Percentiles rank a stretch among this genome's conserved stretches.
Conservation (phyloP, 805 yeast genomes). For the Barnettozyma wickerhamii region DNA sequence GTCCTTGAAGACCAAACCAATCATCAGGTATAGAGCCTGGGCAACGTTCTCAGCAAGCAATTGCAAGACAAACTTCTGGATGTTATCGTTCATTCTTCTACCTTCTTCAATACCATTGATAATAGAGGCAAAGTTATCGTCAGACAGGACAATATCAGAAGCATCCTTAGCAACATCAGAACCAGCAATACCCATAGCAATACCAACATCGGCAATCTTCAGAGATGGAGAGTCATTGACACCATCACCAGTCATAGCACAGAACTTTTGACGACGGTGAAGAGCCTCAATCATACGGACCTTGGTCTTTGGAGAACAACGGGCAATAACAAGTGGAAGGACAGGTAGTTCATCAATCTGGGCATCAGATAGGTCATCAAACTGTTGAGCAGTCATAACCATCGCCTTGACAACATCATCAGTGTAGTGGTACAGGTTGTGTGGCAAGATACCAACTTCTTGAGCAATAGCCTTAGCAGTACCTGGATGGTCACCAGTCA, state of each 20-base stretch:
- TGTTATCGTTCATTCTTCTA: constrained; percentile 71
- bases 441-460: constrained; percentile 74
- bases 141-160: constrained; percentile 69
- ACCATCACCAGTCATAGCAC: constrained; percentile 86
- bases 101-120: constrained; percentile 78
- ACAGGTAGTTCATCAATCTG: constrained; percentile 61
- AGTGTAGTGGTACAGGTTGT: constrained; percentile 50
- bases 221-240: constrained; percentile 78
- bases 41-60: constrained; percentile 69
- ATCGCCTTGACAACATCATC: constrained; percentile 54
- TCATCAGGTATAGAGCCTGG: constrained; percentile 61
- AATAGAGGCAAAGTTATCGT: constrained; percentile 77
- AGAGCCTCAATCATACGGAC: constrained; percentile 77
- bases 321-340: constrained; percentile 71
- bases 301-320: constrained; percentile 81
- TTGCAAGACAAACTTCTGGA: constrained; percentile 74
- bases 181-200: constrained; percentile 80
- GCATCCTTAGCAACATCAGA: constrained; percentile 86
- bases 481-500: constrained; percentile 78
- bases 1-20: constrained; percentile 72
- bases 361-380: constrained; percentile 57
- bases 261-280: constrained; percentile 56
- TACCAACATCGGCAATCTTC: constrained; percentile 75
- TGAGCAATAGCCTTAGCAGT: constrained; percentile 78
- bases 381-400: constrained; percentile 75